Evolutionary conservation across 2,329 filamentous ascomycete genomes (phyloP).

Genomic region (Botrytis cinerea): DNA sequence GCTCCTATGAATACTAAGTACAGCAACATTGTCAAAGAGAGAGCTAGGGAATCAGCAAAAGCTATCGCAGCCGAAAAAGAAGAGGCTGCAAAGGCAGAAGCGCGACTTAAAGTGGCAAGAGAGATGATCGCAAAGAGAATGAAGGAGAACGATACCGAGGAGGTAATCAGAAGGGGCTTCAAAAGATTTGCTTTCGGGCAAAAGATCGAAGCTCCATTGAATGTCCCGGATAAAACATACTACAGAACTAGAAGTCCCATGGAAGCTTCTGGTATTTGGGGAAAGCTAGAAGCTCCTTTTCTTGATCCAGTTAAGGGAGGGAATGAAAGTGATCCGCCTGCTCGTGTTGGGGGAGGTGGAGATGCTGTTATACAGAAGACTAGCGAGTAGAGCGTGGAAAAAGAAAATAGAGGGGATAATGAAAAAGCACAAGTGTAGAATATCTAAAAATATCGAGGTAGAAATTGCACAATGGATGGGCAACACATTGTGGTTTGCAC

Average conservation of each 20-base stretch:
- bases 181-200: not conserved
- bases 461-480: not conserved
- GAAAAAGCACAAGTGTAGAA: not conserved
- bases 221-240: not conserved
- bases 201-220: not conserved
- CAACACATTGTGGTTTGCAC: not conserved
- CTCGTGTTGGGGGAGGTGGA: not conserved
- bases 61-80: not conserved
- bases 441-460: not conserved
- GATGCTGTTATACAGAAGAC: not conserved
- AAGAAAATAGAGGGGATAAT: not conserved
- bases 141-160: not conserved
- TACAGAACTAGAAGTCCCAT: not conserved
- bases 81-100: not conserved
- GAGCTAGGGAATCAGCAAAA: constrained; percentile 3
- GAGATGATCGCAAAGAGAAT: not conserved
- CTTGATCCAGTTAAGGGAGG: not conserved
- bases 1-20: not conserved
- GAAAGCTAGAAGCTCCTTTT: not conserved
- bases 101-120: not conserved
- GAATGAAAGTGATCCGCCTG: not conserved
- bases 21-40: constrained; percentile 5
- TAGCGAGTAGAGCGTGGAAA: not conserved
- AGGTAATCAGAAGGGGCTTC: not conserved
- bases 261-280: not conserved